Base-by-base conservation (phyloP, 192 early-diverging fungal genomes). In the Coemansia sp. region DNA sequence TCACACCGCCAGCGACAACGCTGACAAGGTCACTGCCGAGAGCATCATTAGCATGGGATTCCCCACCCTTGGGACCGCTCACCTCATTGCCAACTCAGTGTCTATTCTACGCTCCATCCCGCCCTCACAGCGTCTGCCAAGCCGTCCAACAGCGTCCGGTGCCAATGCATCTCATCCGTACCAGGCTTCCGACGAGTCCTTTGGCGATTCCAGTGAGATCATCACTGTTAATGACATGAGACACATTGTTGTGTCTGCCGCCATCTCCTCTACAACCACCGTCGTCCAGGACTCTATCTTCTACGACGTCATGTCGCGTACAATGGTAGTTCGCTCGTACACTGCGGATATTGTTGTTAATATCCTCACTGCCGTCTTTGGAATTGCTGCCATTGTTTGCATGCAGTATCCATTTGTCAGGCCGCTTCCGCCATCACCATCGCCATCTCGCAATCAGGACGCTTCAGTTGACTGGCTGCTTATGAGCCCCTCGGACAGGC, bases 41-140 rank as follows among this genome's bases (percentile, higher is more conserved):
- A 85, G 87, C 18, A 69, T 91, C 12, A 86, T 88, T 32, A 87
- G 88, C 72, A 90, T 91, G 90, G 90, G 90, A n/a, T 61, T 65
- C 21, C 85, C 85, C 26, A 79, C 83, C 6, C 69, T 91, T 16
- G 50, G 64, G 15, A 70, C 82, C 4, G 71, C 79, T 3, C 86
- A 84, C 5, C 72, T 67, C 41, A 85, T 89, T 62, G 86, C 88
- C 12, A 66, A 85, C 21, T 83, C 82, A 6, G 45, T 58, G 19
- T 37, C 26, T 52, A 73, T 65, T 37, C 65, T 81, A 5, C 56
- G 54, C 1, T 59, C 32, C 0, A 64, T 81, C 9, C 74, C 79
- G 38, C 79, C 74, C 65, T 76, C 79, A 0, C 38, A 53, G 15
- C 74, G 64, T n/a, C 65, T 76, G 54, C 79, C 79, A 1, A 40